These are phyloP conservation scores for Chamaecyparis obtusa DNA, from an alignment of 75 land plant genomes.

Conservation along the genomic window DNA sequence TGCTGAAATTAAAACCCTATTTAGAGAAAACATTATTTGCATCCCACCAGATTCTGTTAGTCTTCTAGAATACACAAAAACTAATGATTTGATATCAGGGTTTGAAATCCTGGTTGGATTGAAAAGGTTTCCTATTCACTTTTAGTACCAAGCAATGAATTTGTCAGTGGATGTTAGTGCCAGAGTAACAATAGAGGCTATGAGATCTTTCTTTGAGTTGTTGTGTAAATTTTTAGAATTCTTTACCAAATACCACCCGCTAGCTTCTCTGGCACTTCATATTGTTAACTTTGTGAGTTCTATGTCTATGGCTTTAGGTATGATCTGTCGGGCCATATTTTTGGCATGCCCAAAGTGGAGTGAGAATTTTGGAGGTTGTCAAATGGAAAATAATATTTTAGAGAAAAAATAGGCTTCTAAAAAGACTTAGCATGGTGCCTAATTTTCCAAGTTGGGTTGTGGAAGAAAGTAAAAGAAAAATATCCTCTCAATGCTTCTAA, in stretches of 20 bases:
- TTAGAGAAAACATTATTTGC: neutral
- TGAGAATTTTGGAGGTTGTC: constrained; percentile 17
- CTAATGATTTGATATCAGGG: neutral
- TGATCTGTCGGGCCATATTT: constrained; percentile 62
- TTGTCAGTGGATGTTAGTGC: constrained; percentile 70
- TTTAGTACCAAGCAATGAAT: constrained; percentile 67
- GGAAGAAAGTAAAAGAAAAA: neutral
- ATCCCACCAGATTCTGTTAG: neutral
- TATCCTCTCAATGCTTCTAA: too few relatives aligned
- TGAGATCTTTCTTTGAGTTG: constrained; percentile 61
- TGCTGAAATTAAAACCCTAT: neutral
- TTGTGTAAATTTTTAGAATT: constrained; percentile 34
- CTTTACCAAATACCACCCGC: constrained; percentile 19
- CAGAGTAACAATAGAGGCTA: constrained; percentile 58
- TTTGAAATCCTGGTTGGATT: constrained; percentile 31
- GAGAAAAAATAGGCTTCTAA: neutral
- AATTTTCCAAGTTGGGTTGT: neutral
- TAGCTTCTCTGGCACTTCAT: constrained; percentile 29
- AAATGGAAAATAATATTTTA: neutral
- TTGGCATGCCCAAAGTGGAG: constrained; percentile 38
- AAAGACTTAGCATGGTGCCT: neutral
- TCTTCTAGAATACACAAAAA: neutral
- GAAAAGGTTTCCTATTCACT: constrained; percentile 47
- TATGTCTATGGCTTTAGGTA: constrained; percentile 47
- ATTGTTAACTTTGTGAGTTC: constrained; percentile 33